Percentiles rank a stretch among this genome's conserved stretches.
These are phyloP conservation scores for Phylloporus gajari DNA, from an alignment of 1,284 basidiomycete genomes.

Conservation along the genomic window DNA sequence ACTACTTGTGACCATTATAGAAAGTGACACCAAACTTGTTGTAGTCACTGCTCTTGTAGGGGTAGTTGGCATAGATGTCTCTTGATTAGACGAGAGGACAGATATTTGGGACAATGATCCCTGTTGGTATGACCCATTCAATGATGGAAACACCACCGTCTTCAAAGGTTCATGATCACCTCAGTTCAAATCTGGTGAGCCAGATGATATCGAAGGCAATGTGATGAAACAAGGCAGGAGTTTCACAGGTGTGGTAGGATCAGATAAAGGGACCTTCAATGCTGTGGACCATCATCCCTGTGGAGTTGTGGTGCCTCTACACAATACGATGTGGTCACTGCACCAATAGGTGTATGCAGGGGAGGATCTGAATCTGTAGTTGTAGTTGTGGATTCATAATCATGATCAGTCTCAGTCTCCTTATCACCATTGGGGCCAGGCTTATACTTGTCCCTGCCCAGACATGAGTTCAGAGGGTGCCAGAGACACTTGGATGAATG, in stretches of 20 bases:
- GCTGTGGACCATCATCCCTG: constrained; percentile 24
- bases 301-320: constrained; percentile 17
- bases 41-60: constrained; percentile 21
- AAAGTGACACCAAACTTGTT: constrained; percentile 6
- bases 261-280: constrained; percentile 14
- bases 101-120: constrained; percentile 11
- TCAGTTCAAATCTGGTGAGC: constrained; percentile 6
- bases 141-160: constrained; percentile 36
- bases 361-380: constrained; percentile 43
- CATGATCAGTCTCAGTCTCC: constrained; percentile 40
- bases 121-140: constrained; percentile 39
- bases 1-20: not conserved
- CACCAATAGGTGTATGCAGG: constrained; percentile 40
- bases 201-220: constrained; percentile 13
- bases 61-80: constrained; percentile 23
- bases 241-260: constrained; percentile 31
- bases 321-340: constrained; percentile 14
- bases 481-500: constrained; percentile 6
- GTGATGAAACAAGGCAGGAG: constrained; percentile 18
- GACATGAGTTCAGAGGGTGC: constrained; percentile 6
- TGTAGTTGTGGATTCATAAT: constrained; percentile 40
- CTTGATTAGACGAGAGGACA: constrained; percentile 2
- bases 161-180: constrained; percentile 20
- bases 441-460: constrained; percentile 17
- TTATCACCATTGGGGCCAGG: constrained; percentile 28